Conservation (phyloP, 1,139 yeast species). For the Geotrichum australiense region DNA sequence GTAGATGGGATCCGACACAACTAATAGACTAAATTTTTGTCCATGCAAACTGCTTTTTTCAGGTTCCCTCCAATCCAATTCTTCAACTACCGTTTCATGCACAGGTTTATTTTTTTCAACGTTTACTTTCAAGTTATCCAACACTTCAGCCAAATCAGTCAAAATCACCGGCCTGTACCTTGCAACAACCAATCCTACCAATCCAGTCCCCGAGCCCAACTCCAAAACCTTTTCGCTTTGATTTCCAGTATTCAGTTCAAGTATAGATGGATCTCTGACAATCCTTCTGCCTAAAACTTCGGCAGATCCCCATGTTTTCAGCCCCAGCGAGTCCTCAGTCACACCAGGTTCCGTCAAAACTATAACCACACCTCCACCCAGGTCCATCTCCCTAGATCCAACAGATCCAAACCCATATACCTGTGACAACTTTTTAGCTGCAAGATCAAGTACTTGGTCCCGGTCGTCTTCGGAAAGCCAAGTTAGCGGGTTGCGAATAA, state of each 20-base stretch:
- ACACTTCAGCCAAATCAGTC: conserved; percentile 76
- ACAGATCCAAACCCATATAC: not conserved
- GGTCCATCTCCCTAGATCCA: not conserved
- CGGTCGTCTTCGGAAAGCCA: not conserved
- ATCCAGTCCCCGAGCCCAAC: conserved; percentile 90
- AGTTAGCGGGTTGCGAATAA: not conserved
- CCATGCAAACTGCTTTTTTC: not conserved
- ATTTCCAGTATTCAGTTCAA: conserved; percentile 32
- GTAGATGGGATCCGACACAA: conserved; percentile 84
- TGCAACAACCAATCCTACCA: conserved; percentile 64
- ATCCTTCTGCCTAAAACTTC: conserved; percentile 57
- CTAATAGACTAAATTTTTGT: conserved; percentile 46
- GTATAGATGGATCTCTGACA: conserved; percentile 27
- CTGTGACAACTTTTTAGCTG: not conserved
- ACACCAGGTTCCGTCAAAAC: conserved; percentile 71
- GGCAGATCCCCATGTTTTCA: conserved; percentile 96
- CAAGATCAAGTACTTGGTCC: not conserved
- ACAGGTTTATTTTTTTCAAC: conserved; percentile 43
- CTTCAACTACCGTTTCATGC: conserved; percentile 36
- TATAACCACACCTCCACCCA: not conserved
- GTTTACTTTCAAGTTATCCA: conserved; percentile 58
- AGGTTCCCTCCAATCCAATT: conserved; percentile 75
- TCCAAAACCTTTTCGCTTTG: conserved; percentile 40
- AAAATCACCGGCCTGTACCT: conserved; percentile 47
- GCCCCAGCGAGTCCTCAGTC: conserved; percentile 79